Conservation (phyloP, 179 eudicot species). For the Camellia oleifera region DNA sequence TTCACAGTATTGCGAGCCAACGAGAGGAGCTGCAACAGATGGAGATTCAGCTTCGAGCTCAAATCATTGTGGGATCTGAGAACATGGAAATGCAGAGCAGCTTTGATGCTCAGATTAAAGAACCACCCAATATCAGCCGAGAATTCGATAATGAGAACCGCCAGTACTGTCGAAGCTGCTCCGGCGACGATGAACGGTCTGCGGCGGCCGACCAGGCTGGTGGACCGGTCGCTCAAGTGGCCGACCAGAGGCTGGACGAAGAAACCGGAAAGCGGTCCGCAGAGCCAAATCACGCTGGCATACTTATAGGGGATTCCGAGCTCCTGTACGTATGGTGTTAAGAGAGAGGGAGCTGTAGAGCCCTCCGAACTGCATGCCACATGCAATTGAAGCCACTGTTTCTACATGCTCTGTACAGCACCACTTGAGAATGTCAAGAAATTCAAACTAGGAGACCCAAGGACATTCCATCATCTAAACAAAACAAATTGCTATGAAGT, state of each 20-base stretch:
- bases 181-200: constrained; percentile 76
- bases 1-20: no score
- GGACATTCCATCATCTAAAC: no score
- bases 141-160: constrained; percentile 56
- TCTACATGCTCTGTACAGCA: no score
- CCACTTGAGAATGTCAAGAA: no score
- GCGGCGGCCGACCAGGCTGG: constrained; percentile 69
- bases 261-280: constrained; percentile 93
- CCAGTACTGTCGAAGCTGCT: constrained; percentile 32
- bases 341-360: constrained; percentile 72
- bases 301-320: constrained; percentile 92
- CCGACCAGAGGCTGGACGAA: constrained; percentile 93
- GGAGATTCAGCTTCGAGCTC: no score
- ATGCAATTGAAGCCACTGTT: constrained; percentile 73
- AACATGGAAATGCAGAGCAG: no score
- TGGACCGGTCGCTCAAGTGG: constrained; percentile 69
- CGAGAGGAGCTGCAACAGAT: no score
- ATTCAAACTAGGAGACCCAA: no score
- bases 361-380: constrained; percentile 99
- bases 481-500: no score
- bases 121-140: constrained; percentile 87
- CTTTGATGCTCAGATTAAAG: neutral
- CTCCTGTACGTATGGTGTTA: constrained; percentile 92
- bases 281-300: constrained; percentile 89
- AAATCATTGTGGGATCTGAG: no score